phyloP scores from a whole-genome alignment of 352 stramenopile species.

The Globisporangium solare region DNA sequence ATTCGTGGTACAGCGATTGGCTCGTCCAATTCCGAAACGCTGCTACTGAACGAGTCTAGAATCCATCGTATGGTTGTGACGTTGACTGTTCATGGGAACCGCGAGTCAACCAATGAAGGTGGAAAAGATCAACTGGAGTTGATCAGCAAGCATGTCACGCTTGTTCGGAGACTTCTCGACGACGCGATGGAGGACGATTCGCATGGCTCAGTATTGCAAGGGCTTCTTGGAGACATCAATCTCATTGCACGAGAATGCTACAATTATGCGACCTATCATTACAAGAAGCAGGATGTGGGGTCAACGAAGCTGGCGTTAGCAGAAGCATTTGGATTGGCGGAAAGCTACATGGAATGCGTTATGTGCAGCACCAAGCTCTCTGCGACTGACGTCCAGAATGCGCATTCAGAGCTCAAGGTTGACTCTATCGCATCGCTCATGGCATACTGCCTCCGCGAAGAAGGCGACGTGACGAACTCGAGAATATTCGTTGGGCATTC shows the following conservation, averaged over 20 bases:
- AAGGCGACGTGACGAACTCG: slow-evolving; percentile 22
- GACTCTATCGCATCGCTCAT: slow-evolving; percentile 57
- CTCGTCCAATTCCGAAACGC: slow-evolving; percentile 17
- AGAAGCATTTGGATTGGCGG: slow-evolving; percentile 39
- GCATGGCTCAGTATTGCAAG: slow-evolving; percentile 23
- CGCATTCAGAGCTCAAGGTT: slow-evolving; percentile 45
- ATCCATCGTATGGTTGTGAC: slow-evolving; percentile 39
- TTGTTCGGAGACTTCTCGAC: slow-evolving; percentile 32
- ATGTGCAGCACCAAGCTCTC: slow-evolving; percentile 37
- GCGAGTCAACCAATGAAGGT: neutral
- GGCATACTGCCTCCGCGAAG: slow-evolving; percentile 46
- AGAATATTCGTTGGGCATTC: slow-evolving; percentile 39
- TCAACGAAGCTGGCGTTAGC: slow-evolving; percentile 38
- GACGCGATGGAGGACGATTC: slow-evolving; percentile 26
- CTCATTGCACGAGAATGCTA: slow-evolving; percentile 62
- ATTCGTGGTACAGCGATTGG: slow-evolving; percentile 8
- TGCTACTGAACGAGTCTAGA: slow-evolving; percentile 38
- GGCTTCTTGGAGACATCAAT: slow-evolving; percentile 52
- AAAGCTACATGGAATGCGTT: slow-evolving; percentile 61
- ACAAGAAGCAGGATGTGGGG: slow-evolving; percentile 37
- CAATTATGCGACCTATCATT: slow-evolving; percentile 39
- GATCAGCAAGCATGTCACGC: slow-evolving; percentile 26
- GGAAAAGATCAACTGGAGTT: slow-evolving; percentile 1
- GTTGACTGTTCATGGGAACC: slow-evolving; percentile 15
- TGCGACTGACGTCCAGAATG: slow-evolving; percentile 25